Conservation (phyloP, 306 rosid species). For the Quercus rubra region DNA sequence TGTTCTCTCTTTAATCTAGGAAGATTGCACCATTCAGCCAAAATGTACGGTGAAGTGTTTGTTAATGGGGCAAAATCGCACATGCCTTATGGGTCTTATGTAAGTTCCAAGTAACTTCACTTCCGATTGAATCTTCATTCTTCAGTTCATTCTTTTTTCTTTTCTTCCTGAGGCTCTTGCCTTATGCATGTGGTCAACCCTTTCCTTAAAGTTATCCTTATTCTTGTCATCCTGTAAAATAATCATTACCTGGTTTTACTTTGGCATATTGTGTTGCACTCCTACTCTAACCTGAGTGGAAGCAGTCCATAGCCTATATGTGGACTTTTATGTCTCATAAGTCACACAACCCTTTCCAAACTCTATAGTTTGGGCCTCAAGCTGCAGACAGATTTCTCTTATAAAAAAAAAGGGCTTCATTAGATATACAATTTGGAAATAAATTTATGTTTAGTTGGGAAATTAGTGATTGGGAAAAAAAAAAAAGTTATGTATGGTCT, state of each 20-base stretch:
- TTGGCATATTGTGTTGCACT: neutral
- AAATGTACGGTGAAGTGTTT: conserved; percentile 87
- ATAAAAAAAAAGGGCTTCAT: neutral
- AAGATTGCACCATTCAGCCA: conserved; percentile 75
- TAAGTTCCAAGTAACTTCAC: conserved; percentile 40
- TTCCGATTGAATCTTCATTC: conserved; percentile 10
- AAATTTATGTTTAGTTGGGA: neutral
- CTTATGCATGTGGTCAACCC: neutral
- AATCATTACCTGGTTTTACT: neutral
- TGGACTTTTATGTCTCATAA: neutral
- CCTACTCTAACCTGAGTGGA: neutral
- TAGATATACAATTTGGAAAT: neutral
- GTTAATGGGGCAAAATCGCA: conserved; percentile 68
- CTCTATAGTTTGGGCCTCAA: neutral
- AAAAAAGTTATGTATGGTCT: neutral
- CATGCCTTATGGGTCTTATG: conserved; percentile 90
- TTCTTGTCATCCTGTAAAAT: neutral
- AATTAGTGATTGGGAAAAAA: too few species aligned
- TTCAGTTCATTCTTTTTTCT: conserved; percentile 1
- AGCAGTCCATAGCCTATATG: neutral
- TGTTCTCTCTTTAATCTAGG: conserved; percentile 46
- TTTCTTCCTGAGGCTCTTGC: neutral
- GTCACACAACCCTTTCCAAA: neutral
- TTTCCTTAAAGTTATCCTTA: neutral
- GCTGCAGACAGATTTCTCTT: neutral